Conservation (phyloP, 2,329 filamentous ascomycete genomes). For the Colletotrichum incanum region DNA sequence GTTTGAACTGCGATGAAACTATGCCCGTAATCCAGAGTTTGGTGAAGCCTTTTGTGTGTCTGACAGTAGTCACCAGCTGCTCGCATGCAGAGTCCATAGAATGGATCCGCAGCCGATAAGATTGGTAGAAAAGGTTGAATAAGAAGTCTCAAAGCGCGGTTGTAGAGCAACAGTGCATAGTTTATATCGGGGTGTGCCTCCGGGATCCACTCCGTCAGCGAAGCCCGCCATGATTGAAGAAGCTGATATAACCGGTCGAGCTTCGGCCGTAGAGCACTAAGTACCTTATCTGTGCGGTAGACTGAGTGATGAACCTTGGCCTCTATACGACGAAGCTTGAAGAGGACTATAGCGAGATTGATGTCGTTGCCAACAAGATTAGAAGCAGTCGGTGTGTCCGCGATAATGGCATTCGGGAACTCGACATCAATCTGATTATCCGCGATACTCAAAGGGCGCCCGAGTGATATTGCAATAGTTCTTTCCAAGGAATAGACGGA, state of each 20-base stretch:
- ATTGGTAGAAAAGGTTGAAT: conserved; percentile 66
- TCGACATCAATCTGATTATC: conserved; percentile 67
- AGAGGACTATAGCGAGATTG: conserved; percentile 58
- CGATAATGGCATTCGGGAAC: conserved; percentile 56
- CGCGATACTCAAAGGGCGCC: conserved; percentile 65
- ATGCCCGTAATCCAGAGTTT: conserved; percentile 58
- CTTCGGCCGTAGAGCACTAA: conserved; percentile 61
- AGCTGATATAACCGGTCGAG: conserved; percentile 61
- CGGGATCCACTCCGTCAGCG: conserved; percentile 68
- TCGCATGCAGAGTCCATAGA: conserved; percentile 59
- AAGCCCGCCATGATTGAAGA: conserved; percentile 68
- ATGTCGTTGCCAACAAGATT: conserved; percentile 54
- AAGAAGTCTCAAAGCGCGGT: conserved; percentile 64
- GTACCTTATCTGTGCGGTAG: conserved; percentile 64
- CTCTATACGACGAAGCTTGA: conserved; percentile 63
- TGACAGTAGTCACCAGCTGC: conserved; percentile 60
- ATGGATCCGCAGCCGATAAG: conserved; percentile 61
- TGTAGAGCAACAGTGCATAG: conserved; percentile 65
- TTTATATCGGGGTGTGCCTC: conserved; percentile 64
- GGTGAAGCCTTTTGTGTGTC: conserved; percentile 59
- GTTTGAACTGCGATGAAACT: conserved; percentile 61
- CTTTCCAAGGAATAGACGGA: conserved; percentile 66
- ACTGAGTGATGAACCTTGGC: conserved; percentile 67
- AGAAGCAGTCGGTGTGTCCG: conserved; percentile 48
- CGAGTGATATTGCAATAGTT: conserved; percentile 65